Evolutionary conservation across 108 stramenopile genomes (phyloP).

Genomic region (Licmophora abbreviata): DNA sequence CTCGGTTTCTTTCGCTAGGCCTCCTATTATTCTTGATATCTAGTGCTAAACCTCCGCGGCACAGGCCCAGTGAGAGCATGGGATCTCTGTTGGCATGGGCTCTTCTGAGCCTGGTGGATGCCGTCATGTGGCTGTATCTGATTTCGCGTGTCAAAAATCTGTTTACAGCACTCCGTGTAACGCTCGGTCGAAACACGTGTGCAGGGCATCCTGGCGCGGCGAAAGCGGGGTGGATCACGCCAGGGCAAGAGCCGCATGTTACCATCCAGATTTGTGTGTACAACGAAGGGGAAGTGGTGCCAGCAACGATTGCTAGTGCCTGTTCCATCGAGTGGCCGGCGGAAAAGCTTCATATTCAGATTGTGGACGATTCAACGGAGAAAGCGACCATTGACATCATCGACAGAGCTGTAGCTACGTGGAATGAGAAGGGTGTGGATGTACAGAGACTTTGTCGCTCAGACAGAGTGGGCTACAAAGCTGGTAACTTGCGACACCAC

Average conservation of each 20-base stretch:
- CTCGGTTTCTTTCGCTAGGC: no score
- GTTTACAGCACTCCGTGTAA: no score
- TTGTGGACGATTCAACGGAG: constrained; percentile 21
- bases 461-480: constrained; percentile 17
- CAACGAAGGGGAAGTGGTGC: constrained; percentile 20
- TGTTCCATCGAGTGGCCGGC: constrained; percentile 20
- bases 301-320: constrained; percentile 13
- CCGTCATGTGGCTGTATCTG: no score
- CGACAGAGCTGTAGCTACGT: background rate
- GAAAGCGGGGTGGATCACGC: no score
- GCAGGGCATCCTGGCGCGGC: no score
- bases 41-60: no score
- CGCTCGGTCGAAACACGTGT: no score
- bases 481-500: constrained; percentile 10
- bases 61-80: no score
- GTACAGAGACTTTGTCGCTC: constrained; percentile 5
- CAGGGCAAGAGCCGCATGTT: constrained; percentile 15
- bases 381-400: constrained; percentile 9
- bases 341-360: constrained; percentile 15
- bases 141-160: no score
- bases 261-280: constrained; percentile 23
- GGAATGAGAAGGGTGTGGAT: constrained; percentile 8
- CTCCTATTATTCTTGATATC: no score
- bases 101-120: no score
- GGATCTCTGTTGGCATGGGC: no score